phyloP scores from a whole-genome alignment of 2,329 filamentous ascomycete genomes.

The Talaromyces piceae region DNA sequence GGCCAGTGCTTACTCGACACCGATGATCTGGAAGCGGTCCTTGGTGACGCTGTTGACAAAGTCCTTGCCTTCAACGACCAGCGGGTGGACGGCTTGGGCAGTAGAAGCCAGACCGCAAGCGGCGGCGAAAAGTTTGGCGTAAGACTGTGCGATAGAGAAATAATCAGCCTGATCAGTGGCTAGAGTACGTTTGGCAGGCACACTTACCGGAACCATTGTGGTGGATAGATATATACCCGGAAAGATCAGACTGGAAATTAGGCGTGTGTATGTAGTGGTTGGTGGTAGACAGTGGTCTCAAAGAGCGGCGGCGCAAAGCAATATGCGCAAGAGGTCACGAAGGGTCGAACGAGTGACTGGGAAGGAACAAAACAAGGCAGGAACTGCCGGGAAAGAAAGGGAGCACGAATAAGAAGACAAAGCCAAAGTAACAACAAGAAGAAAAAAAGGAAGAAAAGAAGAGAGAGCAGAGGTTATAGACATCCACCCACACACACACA shows the following conservation, averaged over 20 bases:
- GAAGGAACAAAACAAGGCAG: constrained; percentile 1
- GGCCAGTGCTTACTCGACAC: constrained; percentile 54
- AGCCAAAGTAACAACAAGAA: constrained; percentile 2
- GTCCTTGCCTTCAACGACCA: constrained; percentile 52
- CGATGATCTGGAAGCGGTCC: constrained; percentile 55
- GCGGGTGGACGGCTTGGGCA: constrained; percentile 47
- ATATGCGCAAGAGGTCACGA: constrained; percentile 1
- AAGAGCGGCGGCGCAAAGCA: constrained; percentile 9
- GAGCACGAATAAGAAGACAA: not conserved
- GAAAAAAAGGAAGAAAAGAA: not conserved
- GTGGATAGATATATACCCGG: not conserved
- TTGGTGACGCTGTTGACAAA: constrained; percentile 54
- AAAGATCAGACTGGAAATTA: not conserved
- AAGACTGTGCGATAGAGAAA: constrained; percentile 16
- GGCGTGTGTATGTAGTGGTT: not conserved
- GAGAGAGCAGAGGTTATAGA: not conserved
- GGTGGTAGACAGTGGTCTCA: not conserved
- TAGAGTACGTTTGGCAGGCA: not conserved
- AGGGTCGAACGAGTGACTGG: constrained; percentile 8
- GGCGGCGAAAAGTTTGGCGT: constrained; percentile 30
- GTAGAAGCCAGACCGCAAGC: constrained; percentile 38
- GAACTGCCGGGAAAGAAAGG: not conserved
- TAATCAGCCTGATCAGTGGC: not conserved
- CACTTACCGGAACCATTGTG: constrained; percentile 9
- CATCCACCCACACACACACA: not conserved